phyloP scores from a whole-genome alignment of 306 rosid genomes.

The Comarum palustre region DNA sequence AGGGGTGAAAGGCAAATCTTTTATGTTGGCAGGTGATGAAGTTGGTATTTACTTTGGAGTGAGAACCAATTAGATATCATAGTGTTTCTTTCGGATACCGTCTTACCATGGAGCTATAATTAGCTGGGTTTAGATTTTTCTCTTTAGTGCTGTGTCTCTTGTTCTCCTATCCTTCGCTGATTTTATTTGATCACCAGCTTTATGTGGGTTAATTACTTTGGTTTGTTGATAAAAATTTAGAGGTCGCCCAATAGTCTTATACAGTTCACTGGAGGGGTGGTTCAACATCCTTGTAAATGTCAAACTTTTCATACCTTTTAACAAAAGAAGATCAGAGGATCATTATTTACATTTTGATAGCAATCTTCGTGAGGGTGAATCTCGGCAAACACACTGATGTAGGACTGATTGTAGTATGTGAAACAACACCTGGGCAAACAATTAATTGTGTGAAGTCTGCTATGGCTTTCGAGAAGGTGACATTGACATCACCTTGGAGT shows the following conservation, averaged over 20 bases:
- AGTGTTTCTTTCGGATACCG: too few relatives aligned
- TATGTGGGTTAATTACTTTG: background rate
- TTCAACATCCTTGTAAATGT: too few relatives aligned
- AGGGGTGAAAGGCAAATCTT: background rate
- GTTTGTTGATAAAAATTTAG: background rate
- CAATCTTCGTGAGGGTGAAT: too few relatives aligned
- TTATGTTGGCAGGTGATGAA: background rate
- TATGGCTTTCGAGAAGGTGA: background rate
- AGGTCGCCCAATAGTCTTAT: background rate
- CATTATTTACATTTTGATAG: background rate
- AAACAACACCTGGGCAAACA: too few relatives aligned
- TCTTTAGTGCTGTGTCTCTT: background rate
- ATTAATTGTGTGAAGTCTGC: background rate
- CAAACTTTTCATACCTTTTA: too few relatives aligned
- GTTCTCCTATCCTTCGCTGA: background rate
- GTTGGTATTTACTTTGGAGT: background rate
- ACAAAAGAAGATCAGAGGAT: background rate
- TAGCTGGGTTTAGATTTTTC: background rate
- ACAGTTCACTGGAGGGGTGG: background rate
- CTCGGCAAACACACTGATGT: too few relatives aligned
- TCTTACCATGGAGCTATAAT: too few relatives aligned
- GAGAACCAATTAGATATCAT: background rate
- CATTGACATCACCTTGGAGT: background rate
- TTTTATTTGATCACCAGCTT: background rate
- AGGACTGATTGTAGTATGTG: too few relatives aligned